Conservation (phyloP, 495 filamentous ascomycete species). For the Tuber microsphaerosporum region DNA sequence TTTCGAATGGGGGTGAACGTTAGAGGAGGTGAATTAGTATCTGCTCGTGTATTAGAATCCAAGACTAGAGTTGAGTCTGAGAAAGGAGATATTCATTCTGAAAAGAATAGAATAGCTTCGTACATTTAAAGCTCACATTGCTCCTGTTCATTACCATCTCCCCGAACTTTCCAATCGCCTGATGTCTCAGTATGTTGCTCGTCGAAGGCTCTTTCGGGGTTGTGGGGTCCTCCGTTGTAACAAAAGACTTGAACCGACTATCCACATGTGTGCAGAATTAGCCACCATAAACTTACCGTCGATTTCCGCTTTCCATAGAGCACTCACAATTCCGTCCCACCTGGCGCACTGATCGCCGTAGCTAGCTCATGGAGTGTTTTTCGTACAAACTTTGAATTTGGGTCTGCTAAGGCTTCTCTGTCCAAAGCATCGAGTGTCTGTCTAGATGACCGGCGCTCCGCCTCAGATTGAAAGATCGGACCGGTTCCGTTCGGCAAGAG, state of each 20-base stretch:
- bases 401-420: slow-evolving; percentile 44
- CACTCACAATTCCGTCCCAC: slow-evolving; percentile 43
- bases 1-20: slow-evolving; percentile 17
- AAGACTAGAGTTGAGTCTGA: background rate
- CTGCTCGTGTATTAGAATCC: slow-evolving; percentile 8
- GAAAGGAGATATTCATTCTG: slow-evolving; percentile 18
- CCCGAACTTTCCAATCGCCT: slow-evolving; percentile 39
- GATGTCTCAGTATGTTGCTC: slow-evolving; percentile 32
- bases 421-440: slow-evolving; percentile 50
- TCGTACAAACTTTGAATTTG: slow-evolving; percentile 33
- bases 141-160: slow-evolving; percentile 39
- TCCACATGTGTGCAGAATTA: background rate
- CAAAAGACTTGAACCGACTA: slow-evolving; percentile 38
- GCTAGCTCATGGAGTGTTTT: slow-evolving; percentile 36
- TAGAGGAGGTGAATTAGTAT: slow-evolving; percentile 14
- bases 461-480: slow-evolving; percentile 37
- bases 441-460: slow-evolving; percentile 45
- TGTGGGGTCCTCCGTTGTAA: background rate
- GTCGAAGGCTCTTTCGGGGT: slow-evolving; percentile 7
- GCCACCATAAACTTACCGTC: slow-evolving; percentile 16
- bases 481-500: slow-evolving; percentile 46
- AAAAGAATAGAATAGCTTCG: slow-evolving; percentile 16
- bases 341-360: slow-evolving; percentile 40
- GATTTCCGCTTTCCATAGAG: background rate
- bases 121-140: slow-evolving; percentile 39